These are phyloP conservation scores for Phylloporus sp. DNA, from an alignment of 768 basidiomycete genomes.

Conservation along the genomic window DNA sequence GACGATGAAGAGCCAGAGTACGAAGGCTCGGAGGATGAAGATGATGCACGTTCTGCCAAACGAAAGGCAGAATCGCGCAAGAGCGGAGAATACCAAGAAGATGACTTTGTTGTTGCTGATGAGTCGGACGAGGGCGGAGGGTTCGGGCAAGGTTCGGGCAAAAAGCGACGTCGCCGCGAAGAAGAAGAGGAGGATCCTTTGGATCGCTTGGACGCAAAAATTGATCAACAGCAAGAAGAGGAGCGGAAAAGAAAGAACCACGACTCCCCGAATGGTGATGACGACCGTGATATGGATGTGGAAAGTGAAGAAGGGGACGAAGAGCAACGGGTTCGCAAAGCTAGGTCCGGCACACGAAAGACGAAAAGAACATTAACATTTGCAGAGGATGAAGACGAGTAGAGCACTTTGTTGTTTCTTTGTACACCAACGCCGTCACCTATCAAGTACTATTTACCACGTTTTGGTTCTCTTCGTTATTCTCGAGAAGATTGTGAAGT, in stretches of 20 bases:
- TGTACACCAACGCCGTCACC: constrained; percentile 26
- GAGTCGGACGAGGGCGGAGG: constrained; percentile 60
- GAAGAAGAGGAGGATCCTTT: constrained; percentile 52
- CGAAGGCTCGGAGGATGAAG: constrained; percentile 56
- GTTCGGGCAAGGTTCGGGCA: constrained; percentile 31
- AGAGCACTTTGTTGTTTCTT: constrained; percentile 2
- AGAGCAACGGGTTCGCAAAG: constrained; percentile 59
- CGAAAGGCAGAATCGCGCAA: constrained; percentile 45
- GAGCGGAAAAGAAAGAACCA: constrained; percentile 41
- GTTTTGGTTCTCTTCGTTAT: constrained; percentile 75
- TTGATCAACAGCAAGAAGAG: constrained; percentile 51
- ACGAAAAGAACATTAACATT: constrained; percentile 47
- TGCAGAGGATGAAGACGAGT: constrained; percentile 53
- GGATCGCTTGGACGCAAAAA: constrained; percentile 67
- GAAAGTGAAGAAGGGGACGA: constrained; percentile 72
- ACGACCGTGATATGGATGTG: constrained; percentile 58
- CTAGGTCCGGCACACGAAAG: constrained; percentile 49
- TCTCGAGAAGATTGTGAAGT: constrained; percentile 69
- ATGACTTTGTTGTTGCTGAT: constrained; percentile 82
- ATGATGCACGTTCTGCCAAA: constrained; percentile 41
- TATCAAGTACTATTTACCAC: constrained; percentile 69
- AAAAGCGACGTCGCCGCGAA: constrained; percentile 37
- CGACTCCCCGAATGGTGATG: constrained; percentile 31
- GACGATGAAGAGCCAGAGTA: constrained; percentile 65
- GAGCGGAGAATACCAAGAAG: constrained; percentile 72